Conservation (phyloP, 768 basidiomycete species). For the Suillus luteus region DNA sequence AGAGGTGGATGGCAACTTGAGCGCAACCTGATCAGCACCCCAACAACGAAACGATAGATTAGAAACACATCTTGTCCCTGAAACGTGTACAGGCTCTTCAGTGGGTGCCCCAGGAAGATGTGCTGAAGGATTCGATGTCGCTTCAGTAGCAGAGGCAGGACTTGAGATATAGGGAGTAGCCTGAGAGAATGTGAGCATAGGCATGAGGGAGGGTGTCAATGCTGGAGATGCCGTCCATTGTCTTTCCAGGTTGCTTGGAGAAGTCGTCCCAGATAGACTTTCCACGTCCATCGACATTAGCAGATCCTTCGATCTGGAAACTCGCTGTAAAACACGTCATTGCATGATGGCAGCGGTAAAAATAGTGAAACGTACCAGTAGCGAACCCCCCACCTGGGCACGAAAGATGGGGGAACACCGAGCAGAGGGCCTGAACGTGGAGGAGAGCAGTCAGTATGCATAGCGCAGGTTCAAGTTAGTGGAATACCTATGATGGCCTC, state of each 20-base stretch:
- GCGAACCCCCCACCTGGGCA: slow-evolving; percentile 76
- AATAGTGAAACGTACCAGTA: slow-evolving; percentile 47
- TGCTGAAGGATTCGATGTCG: no score
- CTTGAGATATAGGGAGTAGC: no score
- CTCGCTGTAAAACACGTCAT: slow-evolving; percentile 43
- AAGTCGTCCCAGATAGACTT: slow-evolving; percentile 80
- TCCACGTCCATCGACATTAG: slow-evolving; percentile 58
- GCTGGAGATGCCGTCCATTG: slow-evolving; percentile 50
- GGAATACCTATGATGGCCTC: slow-evolving; percentile 65
- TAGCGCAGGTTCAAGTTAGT: slow-evolving; percentile 2
- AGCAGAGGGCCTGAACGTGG: slow-evolving; percentile 55
- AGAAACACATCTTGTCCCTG: slow-evolving; percentile 50
- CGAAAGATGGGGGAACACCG: slow-evolving; percentile 73
- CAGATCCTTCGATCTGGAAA: slow-evolving; percentile 77
- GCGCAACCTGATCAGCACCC: not conserved
- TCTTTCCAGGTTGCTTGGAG: slow-evolving; percentile 64
- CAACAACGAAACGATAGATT: not conserved
- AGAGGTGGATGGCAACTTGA: slow-evolving; percentile 77
- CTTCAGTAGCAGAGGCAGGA: no score
- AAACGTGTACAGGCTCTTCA: slow-evolving; percentile 31
- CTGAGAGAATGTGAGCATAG: no score
- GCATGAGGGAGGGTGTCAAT: no score
- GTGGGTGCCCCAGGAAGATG: no score
- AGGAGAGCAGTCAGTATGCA: not conserved
- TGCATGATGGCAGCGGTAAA: slow-evolving; percentile 1